These are phyloP conservation scores for Aspergillus proliferans DNA, from an alignment of 2,329 filamentous ascomycete species.

Conservation along the genomic window DNA sequence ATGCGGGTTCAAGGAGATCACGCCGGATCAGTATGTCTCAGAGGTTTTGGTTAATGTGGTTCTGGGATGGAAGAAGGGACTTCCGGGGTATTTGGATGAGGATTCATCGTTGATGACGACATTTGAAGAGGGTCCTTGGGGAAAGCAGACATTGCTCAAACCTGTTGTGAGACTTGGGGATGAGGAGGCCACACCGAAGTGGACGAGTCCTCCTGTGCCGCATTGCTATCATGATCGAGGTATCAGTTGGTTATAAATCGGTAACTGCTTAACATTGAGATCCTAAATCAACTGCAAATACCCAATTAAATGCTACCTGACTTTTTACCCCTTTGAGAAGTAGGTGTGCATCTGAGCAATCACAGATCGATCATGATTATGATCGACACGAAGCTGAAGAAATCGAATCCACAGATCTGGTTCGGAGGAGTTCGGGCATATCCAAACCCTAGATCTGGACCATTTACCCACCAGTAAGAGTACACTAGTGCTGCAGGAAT, in stretches of 20 bases:
- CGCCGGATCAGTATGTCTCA: constrained; percentile 16
- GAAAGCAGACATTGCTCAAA: constrained; percentile 6
- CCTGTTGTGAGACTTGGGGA: constrained; percentile 8
- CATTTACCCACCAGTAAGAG: too few species aligned
- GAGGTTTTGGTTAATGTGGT: constrained; percentile 21
- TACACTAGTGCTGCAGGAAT: too few species aligned
- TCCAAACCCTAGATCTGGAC: too few species aligned
- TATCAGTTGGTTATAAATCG: constrained; percentile 5
- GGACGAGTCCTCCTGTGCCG: constrained; percentile 7
- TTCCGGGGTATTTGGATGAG: constrained; percentile 5
- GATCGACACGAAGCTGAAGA: too few species aligned
- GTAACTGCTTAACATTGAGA: too few species aligned
- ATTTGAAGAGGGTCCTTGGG: constrained; percentile 6
- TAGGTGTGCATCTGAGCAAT: too few species aligned
- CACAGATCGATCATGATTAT: too few species aligned
- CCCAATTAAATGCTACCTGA: too few species aligned
- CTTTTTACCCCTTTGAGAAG: too few species aligned
- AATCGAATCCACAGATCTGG: too few species aligned
- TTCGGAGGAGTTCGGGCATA: too few species aligned
- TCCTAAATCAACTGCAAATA: too few species aligned
- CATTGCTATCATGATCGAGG: constrained; percentile 9
- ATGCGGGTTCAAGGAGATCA: constrained; percentile 9
- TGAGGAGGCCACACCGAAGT: constrained; percentile 5
- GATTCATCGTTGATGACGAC: constrained; percentile 6
- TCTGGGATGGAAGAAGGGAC: constrained; percentile 16